Evolutionary conservation across 164 flowering plant species (phyloP).

Genomic region (Euptelea pleiosperma): DNA sequence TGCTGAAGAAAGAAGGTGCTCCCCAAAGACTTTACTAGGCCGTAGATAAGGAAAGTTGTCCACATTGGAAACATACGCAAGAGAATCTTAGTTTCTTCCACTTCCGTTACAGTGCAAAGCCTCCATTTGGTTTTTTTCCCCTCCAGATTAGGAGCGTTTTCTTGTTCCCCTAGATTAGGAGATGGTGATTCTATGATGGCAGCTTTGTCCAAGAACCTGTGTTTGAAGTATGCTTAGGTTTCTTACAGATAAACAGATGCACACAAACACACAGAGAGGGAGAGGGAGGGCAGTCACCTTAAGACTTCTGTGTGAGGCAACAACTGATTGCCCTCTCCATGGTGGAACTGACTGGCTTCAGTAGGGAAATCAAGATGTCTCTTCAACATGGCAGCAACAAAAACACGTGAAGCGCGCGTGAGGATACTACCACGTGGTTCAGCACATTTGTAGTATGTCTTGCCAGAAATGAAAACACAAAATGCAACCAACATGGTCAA

Average conservation of each 20-base stretch:
- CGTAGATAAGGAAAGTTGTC: slow-evolving; percentile 25
- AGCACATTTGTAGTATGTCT: slow-evolving; percentile 8
- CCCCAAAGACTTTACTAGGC: slow-evolving; percentile 21
- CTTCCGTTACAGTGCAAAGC: slow-evolving; percentile 26
- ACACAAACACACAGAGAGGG: not conserved
- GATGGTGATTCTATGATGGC: slow-evolving; percentile 11
- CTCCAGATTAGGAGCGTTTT: not conserved
- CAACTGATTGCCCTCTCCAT: not conserved
- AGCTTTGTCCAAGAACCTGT: slow-evolving; percentile 29
- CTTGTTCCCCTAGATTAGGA: slow-evolving; percentile 1
- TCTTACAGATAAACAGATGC: not conserved
- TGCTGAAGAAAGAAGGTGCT: slow-evolving; percentile 27
- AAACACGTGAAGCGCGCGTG: slow-evolving; percentile 7
- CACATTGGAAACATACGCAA: slow-evolving; percentile 29
- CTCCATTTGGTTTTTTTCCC: slow-evolving; percentile 17
- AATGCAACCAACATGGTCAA: slow-evolving; percentile 8
- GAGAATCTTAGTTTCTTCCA: slow-evolving; percentile 23
- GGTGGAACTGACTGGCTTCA: slow-evolving; percentile 2
- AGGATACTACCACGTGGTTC: slow-evolving; percentile 13
- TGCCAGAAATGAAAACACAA: slow-evolving; percentile 9
- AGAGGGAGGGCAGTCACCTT: slow-evolving; percentile 2
- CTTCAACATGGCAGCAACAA: slow-evolving; percentile 16
- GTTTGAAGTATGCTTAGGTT: slow-evolving; percentile 2
- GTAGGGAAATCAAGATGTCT: slow-evolving; percentile 15
- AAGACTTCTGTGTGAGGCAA: not conserved